These are phyloP conservation scores for Curvularia sp. DNA, from an alignment of 2,329 filamentous ascomycete species.

Conservation along the genomic window DNA sequence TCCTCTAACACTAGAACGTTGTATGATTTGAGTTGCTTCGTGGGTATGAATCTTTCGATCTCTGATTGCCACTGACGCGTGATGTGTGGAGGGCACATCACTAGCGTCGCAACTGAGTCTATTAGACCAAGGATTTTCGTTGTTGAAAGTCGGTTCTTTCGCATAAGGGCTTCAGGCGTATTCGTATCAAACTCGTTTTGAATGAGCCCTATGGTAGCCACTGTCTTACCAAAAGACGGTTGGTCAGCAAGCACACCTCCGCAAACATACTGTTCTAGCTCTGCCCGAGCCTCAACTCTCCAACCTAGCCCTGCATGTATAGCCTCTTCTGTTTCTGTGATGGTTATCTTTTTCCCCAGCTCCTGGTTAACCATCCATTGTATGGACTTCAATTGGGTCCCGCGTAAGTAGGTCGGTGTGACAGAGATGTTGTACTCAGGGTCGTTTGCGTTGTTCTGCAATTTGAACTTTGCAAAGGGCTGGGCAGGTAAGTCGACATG, in stretches of 20 bases:
- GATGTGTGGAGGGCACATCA: constrained; percentile 65
- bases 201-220: constrained; percentile 65
- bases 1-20: constrained; percentile 57
- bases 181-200: constrained; percentile 52
- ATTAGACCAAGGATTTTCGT: constrained; percentile 41
- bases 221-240: constrained; percentile 73
- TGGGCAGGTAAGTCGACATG: constrained; percentile 48
- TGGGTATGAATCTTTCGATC: constrained; percentile 59
- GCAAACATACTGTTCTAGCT: constrained; percentile 53
- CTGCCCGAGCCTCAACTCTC: constrained; percentile 64
- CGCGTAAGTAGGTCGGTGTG: constrained; percentile 50
- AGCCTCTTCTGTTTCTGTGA: constrained; percentile 65
- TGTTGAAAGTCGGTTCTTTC: constrained; percentile 16
- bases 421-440: constrained; percentile 42
- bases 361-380: constrained; percentile 68
- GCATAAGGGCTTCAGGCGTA: constrained; percentile 18
- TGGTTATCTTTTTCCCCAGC: constrained; percentile 23
- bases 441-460: constrained; percentile 54
- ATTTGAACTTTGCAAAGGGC: constrained; percentile 50
- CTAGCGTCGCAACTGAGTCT: constrained; percentile 64
- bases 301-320: constrained; percentile 60
- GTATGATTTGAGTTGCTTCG: constrained; percentile 40
- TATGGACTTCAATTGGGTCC: constrained; percentile 63
- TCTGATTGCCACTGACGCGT: constrained; percentile 66
- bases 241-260: constrained; percentile 70